Conservation (phyloP, 768 basidiomycete species). For the Naganishia friedmannii region DNA sequence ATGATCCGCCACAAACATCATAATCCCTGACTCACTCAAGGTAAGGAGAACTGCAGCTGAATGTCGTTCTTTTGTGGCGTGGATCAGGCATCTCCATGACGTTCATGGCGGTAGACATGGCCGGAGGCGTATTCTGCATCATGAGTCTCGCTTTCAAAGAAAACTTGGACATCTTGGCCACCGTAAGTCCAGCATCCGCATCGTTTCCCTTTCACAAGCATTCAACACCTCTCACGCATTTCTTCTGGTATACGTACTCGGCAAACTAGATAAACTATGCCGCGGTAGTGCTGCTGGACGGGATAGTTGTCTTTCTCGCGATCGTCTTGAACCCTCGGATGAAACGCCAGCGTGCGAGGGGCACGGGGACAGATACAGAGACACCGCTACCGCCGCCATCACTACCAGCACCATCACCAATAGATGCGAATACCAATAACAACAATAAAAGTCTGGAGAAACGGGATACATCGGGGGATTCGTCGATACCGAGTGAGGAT, state of each 20-base stretch:
- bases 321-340: conserved; percentile 64
- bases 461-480: not conserved
- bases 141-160: conserved; percentile 67
- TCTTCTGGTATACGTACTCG: not conserved
- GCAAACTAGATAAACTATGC: conserved; percentile 56
- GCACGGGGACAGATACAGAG: no score
- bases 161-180: conserved; percentile 64
- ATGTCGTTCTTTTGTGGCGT: conserved; percentile 44
- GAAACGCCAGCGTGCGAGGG: conserved; percentile 33
- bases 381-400: no score
- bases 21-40: not conserved
- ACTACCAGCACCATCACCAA: no score
- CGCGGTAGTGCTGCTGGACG: conserved; percentile 65
- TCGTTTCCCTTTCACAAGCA: not conserved
- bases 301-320: conserved; percentile 62
- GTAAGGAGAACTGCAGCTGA: not conserved
- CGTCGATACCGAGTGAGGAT: no score
- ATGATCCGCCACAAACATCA: not conserved
- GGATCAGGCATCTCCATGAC: conserved; percentile 67
- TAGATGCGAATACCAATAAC: not conserved
- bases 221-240: not conserved
- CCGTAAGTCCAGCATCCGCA: conserved; percentile 49
- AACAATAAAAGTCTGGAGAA: conserved; percentile 11
- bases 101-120: conserved; percentile 69
- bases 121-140: conserved; percentile 69